Conservation (phyloP, 2,329 filamentous ascomycete species). For the Alternaria brassicae region DNA sequence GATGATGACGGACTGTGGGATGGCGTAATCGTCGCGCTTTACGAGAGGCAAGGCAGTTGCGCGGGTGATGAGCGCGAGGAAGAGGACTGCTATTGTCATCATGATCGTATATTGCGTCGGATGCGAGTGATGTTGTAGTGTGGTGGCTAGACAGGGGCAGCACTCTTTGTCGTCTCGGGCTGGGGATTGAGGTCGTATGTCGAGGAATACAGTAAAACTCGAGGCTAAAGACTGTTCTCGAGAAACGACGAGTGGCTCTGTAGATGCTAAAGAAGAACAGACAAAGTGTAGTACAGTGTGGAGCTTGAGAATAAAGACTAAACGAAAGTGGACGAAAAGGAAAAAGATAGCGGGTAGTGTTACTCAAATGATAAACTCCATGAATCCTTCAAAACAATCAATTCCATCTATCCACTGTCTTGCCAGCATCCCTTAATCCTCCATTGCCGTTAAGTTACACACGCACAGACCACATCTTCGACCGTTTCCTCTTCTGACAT, state of each 20-base stretch:
- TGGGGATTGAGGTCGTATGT: neutral
- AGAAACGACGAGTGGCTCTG: neutral
- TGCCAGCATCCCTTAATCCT: neutral
- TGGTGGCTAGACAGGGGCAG: too few relatives aligned
- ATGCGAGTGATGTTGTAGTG: neutral
- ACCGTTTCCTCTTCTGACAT: conserved; percentile 24
- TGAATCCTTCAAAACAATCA: neutral
- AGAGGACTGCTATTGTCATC: neutral
- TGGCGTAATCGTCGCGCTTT: conserved; percentile 24
- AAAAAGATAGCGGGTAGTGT: neutral
- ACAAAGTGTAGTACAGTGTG: neutral
- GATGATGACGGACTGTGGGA: conserved; percentile 28
- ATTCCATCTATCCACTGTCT: neutral
- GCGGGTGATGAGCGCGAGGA: neutral
- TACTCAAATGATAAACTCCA: neutral
- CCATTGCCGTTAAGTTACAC: neutral
- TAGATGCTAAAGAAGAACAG: neutral
- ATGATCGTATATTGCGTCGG: neutral
- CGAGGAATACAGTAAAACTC: neutral
- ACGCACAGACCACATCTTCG: conserved; percentile 9
- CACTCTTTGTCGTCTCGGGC: neutral
- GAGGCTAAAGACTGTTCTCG: neutral
- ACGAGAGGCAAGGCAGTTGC: conserved; percentile 7
- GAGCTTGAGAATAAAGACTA: neutral
- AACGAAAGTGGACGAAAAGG: neutral